Evolutionary conservation across 179 eudicot species (phyloP), one percentile per base, ranked within the genome.

Genomic region (Amaranthus tricolor): DNA sequence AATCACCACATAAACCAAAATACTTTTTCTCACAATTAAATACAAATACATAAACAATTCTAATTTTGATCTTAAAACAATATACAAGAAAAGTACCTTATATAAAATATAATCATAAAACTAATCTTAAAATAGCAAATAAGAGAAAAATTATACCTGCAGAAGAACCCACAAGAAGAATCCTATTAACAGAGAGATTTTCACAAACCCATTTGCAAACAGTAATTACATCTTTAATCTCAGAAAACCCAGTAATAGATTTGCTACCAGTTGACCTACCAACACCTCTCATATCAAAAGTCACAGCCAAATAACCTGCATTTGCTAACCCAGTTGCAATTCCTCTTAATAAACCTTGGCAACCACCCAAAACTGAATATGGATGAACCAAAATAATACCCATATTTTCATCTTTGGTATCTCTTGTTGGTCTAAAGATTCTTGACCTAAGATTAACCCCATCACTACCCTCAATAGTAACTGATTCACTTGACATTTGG

Each of bases 301-400:
- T 92, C 14, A 94, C 67, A 6, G 91, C 81, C 19, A 74, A 48
- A 57, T 74, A 75, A 21, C 94, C 97, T 5, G 76, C 73, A 82
- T 84, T 72, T 62, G 88, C 82, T 58, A 85, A 78, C 55, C 82
- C 86, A 73, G 21, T 62, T 54, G 88, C 88, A 12, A 85, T 82
- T 2, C 88, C 88, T 17, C 84, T 82, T 67, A 85, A 80, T n/a
- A 85, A 71, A 43, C 77, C 84, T 64, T 94, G 97, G 61, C 91
- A 89, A 51, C 98, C 97, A 7, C 97, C 98, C 54, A 94, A 75
- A 7, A 94, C 79, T 11, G 98, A 92, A 72, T 90, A 92, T 0
- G 97, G 97, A 79, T 94, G 98, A 17, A 92, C 92, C 65, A 90
- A 70, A 21, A 92, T 81, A 7, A 84, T 76, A 14, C 81, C 96